These are phyloP conservation scores for Fremontodendron californicum DNA, from an alignment of 345 rosid genomes.

Conservation along the genomic window DNA sequence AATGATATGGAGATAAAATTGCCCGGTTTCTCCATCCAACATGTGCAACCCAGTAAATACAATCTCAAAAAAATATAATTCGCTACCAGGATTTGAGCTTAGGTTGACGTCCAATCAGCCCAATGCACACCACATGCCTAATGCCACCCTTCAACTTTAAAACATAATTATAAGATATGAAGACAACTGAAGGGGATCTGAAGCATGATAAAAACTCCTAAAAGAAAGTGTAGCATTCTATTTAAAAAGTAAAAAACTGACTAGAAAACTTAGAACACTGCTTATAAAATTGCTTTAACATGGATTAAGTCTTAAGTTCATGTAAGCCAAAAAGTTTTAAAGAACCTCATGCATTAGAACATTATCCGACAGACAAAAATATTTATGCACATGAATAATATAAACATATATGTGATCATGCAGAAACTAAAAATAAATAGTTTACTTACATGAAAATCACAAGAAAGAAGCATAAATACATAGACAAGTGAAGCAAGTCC, in stretches of 20 bases:
- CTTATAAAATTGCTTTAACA: neutral
- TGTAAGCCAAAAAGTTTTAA: neutral
- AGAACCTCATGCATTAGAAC: neutral
- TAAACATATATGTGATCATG: neutral
- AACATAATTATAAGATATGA: neutral
- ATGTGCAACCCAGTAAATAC: neutral
- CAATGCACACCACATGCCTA: neutral
- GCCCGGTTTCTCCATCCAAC: neutral
- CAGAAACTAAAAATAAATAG: conserved; percentile 4
- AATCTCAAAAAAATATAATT: neutral
- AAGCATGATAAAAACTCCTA: neutral
- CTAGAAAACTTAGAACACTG: neutral
- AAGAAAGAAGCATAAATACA: conserved; percentile 95
- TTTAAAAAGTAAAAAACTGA: neutral
- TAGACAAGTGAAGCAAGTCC: conserved; percentile 91
- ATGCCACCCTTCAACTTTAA: neutral
- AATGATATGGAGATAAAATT: neutral
- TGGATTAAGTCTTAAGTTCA: neutral
- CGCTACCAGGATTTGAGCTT: neutral
- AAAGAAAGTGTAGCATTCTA: neutral
- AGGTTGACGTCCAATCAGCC: neutral
- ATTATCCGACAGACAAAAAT: neutral
- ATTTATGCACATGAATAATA: neutral
- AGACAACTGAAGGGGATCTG: neutral
- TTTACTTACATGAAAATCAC: conserved; percentile 87